Conservation (phyloP, 1,139 yeast species). For the Pichia cactophila region DNA sequence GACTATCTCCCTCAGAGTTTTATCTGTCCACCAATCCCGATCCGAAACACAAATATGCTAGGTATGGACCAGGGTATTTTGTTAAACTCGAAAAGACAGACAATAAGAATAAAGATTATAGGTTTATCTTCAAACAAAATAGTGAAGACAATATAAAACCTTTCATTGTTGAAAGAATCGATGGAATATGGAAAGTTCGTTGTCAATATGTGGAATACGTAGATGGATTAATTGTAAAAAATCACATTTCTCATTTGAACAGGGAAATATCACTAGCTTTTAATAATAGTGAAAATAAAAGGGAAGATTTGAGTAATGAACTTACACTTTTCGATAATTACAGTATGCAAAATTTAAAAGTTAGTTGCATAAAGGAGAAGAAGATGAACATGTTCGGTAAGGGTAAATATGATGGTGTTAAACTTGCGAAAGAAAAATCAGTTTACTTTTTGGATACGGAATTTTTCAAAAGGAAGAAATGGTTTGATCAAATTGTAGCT, state of each 20-base stretch:
- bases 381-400: constrained; percentile 19
- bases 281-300: neutral
- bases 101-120: constrained; percentile 15
- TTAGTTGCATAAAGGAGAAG: constrained; percentile 18
- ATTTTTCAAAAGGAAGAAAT: constrained; percentile 11
- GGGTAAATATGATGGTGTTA: constrained; percentile 24
- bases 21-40: constrained; percentile 58
- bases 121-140: constrained; percentile 30
- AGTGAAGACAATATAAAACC: constrained; percentile 9
- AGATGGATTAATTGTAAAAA: constrained; percentile 9
- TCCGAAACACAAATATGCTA: constrained; percentile 43
- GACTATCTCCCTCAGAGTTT: constrained; percentile 38
- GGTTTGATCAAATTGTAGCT: constrained; percentile 36
- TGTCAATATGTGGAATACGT: constrained; percentile 17
- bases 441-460: constrained; percentile 28
- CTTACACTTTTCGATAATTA: constrained; percentile 8
- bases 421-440: constrained; percentile 29
- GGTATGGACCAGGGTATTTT: constrained; percentile 51
- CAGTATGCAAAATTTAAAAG: constrained; percentile 16
- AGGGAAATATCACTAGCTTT: neutral
- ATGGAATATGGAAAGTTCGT: constrained; percentile 17
- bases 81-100: constrained; percentile 34
- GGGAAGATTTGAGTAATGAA: constrained; percentile 2
- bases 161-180: constrained; percentile 19
- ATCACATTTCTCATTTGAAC: constrained; percentile 8